Evolutionary conservation across 2,329 filamentous ascomycete genomes (phyloP).

Genomic region (Ascochyta lentis): DNA sequence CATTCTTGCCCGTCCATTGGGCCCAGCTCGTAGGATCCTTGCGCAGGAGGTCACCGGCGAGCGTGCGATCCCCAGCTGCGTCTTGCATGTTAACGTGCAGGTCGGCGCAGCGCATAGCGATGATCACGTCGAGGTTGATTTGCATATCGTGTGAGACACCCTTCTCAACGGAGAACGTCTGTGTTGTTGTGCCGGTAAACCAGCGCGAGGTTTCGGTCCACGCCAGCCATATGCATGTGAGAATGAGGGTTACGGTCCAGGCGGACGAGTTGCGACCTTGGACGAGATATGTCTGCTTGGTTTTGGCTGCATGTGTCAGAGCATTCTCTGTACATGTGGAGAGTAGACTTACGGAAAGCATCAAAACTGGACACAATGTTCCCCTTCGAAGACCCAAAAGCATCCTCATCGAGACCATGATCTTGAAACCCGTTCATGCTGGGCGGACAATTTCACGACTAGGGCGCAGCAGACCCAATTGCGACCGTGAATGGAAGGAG

Average conservation of each 20-base stretch:
- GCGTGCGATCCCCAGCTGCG: slow-evolving; percentile 87
- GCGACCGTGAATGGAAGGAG: slow-evolving; percentile 17
- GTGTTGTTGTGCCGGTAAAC: slow-evolving; percentile 83
- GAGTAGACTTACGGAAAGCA: slow-evolving; percentile 79
- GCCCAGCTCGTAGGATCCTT: slow-evolving; percentile 81
- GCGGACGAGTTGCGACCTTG: slow-evolving; percentile 86
- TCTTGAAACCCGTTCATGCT: slow-evolving; percentile 78
- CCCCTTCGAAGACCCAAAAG: slow-evolving; percentile 75
- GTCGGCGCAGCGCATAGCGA: slow-evolving; percentile 85
- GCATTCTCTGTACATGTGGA: neutral
- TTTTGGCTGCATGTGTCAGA: slow-evolving; percentile 72
- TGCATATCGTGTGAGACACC: slow-evolving; percentile 86
- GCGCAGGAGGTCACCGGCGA: slow-evolving; percentile 76
- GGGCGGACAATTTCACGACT: slow-evolving; percentile 26
- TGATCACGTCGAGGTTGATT: slow-evolving; percentile 93
- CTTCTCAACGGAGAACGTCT: slow-evolving; percentile 94
- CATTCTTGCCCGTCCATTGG: slow-evolving; percentile 77
- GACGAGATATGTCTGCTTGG: slow-evolving; percentile 90
- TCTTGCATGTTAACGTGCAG: slow-evolving; percentile 98
- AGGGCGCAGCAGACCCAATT: slow-evolving; percentile 38
- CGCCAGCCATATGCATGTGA: slow-evolving; percentile 76
- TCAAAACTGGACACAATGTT: slow-evolving; percentile 78
- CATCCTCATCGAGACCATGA: slow-evolving; percentile 74
- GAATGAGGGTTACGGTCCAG: slow-evolving; percentile 84
- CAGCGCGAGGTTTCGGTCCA: slow-evolving; percentile 80